Base-by-base conservation (phyloP, 495 filamentous ascomycete genomes). In the Daldinia bambusicola region DNA sequence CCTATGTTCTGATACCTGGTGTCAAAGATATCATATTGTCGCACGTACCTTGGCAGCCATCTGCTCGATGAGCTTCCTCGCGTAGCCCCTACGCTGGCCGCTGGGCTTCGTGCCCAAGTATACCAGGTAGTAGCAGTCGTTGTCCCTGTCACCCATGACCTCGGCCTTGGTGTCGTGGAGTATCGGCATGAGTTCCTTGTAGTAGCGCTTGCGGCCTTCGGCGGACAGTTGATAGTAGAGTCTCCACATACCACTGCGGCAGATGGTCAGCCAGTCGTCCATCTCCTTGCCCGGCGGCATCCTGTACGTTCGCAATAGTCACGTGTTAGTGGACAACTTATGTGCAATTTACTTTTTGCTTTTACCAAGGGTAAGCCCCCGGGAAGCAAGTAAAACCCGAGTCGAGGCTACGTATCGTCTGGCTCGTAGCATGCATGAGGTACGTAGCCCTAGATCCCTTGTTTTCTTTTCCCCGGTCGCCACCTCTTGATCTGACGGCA, bases 261-360 rank as follows among this genome's bases (percentile, higher is more conserved):
- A 76, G 75, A 89, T 84, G 73, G 91, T 93, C 78, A 84, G 83
- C 80, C 83, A 85, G 77, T 89, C 88, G 80, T 93, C 91, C 81
- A 92, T 89, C 75, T 89, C 88, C 66, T 86, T 82, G 51, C 89
- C 89, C 6, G 92, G 92, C 12, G 91, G 91, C 85, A 93, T 88
- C 92, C 91, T 94, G 74, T 65, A 48, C 66, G 40, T 68, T 57
- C 8, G 6, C 48, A 14, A 70, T 45, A 32, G 41, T 18, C 55
- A 61, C 51, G 41, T 53, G 65, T 69, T 63, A 75, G 68, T 71
- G 45, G 26, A 69, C 32, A 61, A 61, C 0, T 43, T 48, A 61
- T 41, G 32, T 32, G 53, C 30, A 18, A 18, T 52, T 59, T 50
- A n/a, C 26, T 43, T 45, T 14, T 60, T 40, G 55, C 9, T 4